These are phyloP conservation scores for Spathaspora boniae DNA, from an alignment of 805 yeast genomes.

Conservation along the genomic window DNA sequence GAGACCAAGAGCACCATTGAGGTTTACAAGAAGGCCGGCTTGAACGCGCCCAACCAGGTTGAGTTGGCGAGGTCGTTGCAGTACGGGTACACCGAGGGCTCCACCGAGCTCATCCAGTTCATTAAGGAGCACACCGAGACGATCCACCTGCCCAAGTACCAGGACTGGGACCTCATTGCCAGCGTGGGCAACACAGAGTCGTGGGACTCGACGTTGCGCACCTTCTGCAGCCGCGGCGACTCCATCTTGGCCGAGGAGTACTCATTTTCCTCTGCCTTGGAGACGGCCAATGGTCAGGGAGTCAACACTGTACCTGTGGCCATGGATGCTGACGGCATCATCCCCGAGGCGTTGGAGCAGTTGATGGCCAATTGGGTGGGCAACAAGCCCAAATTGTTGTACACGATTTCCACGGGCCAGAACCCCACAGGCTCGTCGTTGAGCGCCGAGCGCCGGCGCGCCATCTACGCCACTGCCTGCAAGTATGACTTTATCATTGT, in stretches of 20 bases:
- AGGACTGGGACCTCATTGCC: constrained; percentile 67
- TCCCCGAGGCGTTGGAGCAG: constrained; percentile 64
- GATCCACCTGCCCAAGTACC: constrained; percentile 44
- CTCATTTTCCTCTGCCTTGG: constrained; percentile 81
- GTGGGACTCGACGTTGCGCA: constrained; percentile 79
- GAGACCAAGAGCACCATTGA: constrained; percentile 40
- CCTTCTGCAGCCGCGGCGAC: constrained; percentile 77
- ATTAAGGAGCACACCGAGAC: constrained; percentile 69
- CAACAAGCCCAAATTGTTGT: constrained; percentile 78
- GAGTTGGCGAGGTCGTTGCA: constrained; percentile 86
- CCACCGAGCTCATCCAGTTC: constrained; percentile 63
- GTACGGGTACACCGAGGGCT: constrained; percentile 86
- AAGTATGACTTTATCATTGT: constrained; percentile 82
- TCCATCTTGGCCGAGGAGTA: constrained; percentile 78
- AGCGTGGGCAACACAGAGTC: constrained; percentile 88
- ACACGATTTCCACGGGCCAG: constrained; percentile 94
- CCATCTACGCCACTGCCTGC: constrained; percentile 72
- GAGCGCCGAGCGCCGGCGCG: constrained; percentile 69
- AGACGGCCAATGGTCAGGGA: constrained; percentile 74
- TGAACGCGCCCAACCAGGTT: constrained; percentile 42
- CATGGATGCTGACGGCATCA: constrained; percentile 75
- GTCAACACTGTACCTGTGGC: constrained; percentile 65
- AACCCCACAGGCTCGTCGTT: constrained; percentile 95
- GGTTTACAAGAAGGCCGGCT: constrained; percentile 26
- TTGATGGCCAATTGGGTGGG: constrained; percentile 69